Conservation (phyloP, 2,329 filamentous ascomycete species). For the Magnaporthales sp. region DNA sequence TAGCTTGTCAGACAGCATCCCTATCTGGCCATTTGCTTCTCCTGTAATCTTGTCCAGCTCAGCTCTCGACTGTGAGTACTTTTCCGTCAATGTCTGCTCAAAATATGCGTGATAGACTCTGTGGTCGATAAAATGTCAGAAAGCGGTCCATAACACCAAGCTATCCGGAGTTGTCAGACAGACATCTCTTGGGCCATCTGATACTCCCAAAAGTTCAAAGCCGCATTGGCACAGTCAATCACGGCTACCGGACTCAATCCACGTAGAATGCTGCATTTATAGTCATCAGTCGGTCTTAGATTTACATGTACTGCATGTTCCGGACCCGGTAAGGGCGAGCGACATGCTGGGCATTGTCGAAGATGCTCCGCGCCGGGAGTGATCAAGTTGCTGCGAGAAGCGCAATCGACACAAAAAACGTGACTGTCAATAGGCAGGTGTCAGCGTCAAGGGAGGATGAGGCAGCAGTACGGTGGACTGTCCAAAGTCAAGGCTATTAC, state of each 20-base stretch:
- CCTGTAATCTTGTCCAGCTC: conserved; percentile 66
- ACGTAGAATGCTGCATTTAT: conserved; percentile 78
- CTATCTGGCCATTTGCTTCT: conserved; percentile 67
- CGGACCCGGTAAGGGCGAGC: conserved; percentile 54
- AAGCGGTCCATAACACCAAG: neutral
- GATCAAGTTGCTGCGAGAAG: conserved; percentile 54
- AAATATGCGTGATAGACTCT: conserved; percentile 1
- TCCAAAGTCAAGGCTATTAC: conserved; percentile 29
- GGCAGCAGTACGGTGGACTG: conserved; percentile 3
- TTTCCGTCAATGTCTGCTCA: conserved; percentile 21
- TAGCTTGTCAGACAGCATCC: conserved; percentile 55
- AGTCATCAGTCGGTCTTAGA: conserved; percentile 76
- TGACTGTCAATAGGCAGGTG: conserved; percentile 44
- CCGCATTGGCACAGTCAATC: conserved; percentile 78
- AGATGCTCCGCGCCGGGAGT: conserved; percentile 41
- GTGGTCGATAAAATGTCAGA: too few species aligned
- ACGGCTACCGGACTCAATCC: conserved; percentile 73
- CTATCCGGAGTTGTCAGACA: conserved; percentile 14
- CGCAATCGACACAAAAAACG: conserved; percentile 75
- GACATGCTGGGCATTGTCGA: conserved; percentile 66
- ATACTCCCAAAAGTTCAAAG: conserved; percentile 78
- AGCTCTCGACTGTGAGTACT: conserved; percentile 54
- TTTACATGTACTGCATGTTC: conserved; percentile 67
- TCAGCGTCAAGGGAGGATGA: neutral
- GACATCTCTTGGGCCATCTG: conserved; percentile 79